phyloP scores from a whole-genome alignment of 306 rosid species.

The Begonia masoniana region DNA sequence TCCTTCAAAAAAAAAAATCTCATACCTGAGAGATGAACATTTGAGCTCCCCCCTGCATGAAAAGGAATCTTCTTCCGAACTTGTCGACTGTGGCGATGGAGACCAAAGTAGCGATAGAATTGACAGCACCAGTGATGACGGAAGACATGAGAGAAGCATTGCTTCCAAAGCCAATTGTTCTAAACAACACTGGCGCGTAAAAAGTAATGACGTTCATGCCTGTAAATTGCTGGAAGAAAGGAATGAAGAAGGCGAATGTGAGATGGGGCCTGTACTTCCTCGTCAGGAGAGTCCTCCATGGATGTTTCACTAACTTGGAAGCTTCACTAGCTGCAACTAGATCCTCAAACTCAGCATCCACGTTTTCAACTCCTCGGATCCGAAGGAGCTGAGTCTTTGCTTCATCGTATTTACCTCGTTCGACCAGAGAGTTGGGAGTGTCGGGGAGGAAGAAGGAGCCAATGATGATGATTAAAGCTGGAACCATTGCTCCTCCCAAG shows the following conservation, averaged over 20 bases:
- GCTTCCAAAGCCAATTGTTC: slow-evolving; percentile 60
- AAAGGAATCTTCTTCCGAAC: slow-evolving; percentile 57
- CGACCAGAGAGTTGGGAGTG: slow-evolving; percentile 64
- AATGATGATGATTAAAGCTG: slow-evolving; percentile 41
- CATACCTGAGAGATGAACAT: slow-evolving; percentile 59
- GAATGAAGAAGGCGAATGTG: slow-evolving; percentile 41
- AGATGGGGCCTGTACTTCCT: slow-evolving; percentile 70
- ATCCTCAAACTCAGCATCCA: slow-evolving; percentile 52
- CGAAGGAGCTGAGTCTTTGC: slow-evolving; percentile 32
- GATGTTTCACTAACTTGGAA: slow-evolving; percentile 29
- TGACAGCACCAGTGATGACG: slow-evolving; percentile 40
- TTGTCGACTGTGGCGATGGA: slow-evolving; percentile 44
- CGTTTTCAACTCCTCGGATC: slow-evolving; percentile 31
- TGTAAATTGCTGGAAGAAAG: slow-evolving; percentile 74
- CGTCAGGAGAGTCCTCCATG: slow-evolving; percentile 34
- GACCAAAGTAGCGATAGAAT: slow-evolving; percentile 27
- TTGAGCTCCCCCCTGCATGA: slow-evolving; percentile 62
- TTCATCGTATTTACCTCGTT: slow-evolving; percentile 25
- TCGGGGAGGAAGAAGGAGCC: slow-evolving; percentile 55
- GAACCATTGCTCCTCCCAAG: slow-evolving; percentile 64
- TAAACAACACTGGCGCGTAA: slow-evolving; percentile 72
- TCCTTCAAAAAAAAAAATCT: neutral
- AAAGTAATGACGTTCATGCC: slow-evolving; percentile 69
- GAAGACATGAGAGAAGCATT: slow-evolving; percentile 56
- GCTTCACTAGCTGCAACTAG: slow-evolving; percentile 45